These are phyloP conservation scores for Triangularia verruculosa DNA, from an alignment of 2,329 filamentous ascomycete species.

Conservation along the genomic window DNA sequence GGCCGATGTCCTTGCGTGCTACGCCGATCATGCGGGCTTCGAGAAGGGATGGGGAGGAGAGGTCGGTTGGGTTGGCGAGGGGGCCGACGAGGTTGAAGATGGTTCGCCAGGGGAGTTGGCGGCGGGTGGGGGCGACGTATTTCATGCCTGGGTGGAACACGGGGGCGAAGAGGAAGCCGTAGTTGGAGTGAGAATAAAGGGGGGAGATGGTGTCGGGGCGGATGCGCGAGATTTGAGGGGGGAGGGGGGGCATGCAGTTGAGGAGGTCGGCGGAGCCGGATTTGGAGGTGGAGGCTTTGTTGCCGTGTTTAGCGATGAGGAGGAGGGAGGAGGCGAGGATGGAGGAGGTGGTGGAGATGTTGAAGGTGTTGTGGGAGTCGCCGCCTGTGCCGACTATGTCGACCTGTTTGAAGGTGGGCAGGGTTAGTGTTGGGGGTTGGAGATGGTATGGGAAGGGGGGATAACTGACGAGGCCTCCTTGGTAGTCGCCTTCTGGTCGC, in stretches of 20 bases:
- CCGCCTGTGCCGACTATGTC: conserved; percentile 98
- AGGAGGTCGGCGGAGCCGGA: conserved; percentile 94
- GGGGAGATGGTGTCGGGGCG: conserved; percentile 65
- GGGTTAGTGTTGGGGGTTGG: conserved; percentile 12
- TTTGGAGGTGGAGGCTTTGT: conserved; percentile 90
- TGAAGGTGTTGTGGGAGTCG: conserved; percentile 96
- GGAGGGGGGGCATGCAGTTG: conserved; percentile 65
- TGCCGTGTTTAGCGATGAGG: conserved; percentile 90
- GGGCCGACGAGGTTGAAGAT: conserved; percentile 97
- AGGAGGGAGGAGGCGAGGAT: conserved; percentile 85
- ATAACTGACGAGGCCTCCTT: conserved; percentile 72
- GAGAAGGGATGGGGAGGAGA: conserved; percentile 49
- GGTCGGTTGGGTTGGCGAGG: conserved; percentile 84
- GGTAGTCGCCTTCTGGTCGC: conserved; percentile 69
- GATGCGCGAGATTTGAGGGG: conserved; percentile 73
- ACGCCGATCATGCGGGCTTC: conserved; percentile 94
- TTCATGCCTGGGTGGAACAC: conserved; percentile 96
- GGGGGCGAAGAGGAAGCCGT: conserved; percentile 92
- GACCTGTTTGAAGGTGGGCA: conserved; percentile 44
- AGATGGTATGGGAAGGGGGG: background rate
- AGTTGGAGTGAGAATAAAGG: conserved; percentile 80
- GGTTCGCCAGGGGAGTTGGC: conserved; percentile 87
- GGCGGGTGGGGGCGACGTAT: conserved; percentile 80
- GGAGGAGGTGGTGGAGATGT: conserved; percentile 92
- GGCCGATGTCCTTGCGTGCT: conserved; percentile 79